phyloP scores from a whole-genome alignment of 2,329 filamentous ascomycete species.

The Ophiobolus disseminans region DNA sequence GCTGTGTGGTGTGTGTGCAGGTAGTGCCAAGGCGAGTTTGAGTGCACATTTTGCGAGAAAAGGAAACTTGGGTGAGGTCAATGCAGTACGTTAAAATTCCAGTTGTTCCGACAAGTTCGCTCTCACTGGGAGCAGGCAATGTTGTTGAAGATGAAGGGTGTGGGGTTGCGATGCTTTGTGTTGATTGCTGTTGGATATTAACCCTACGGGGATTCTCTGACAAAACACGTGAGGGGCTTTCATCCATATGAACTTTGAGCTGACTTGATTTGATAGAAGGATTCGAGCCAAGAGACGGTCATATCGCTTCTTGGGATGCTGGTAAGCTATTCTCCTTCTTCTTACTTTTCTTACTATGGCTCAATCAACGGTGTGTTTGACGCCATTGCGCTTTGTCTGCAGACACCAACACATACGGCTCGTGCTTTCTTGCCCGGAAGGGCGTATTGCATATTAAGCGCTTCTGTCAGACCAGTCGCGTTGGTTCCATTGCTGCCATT shows the following conservation, averaged over 20 bases:
- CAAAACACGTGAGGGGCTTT: conserved; percentile 20
- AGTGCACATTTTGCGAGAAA: conserved; percentile 89
- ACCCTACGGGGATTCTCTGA: conserved; percentile 8
- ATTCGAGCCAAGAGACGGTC: conserved; percentile 93
- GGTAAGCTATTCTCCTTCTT: conserved; percentile 48
- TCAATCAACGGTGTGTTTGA: too few relatives aligned
- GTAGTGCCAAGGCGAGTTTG: conserved; percentile 86
- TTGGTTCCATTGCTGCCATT: conserved; percentile 2
- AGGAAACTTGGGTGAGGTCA: conserved; percentile 90
- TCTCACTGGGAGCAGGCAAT: conserved; percentile 7
- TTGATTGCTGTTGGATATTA: conserved; percentile 25
- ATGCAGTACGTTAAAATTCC: conserved; percentile 66
- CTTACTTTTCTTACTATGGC: not conserved
- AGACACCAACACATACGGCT: not conserved
- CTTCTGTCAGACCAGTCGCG: conserved; percentile 6
- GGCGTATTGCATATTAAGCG: conserved; percentile 3
- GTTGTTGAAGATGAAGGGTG: conserved; percentile 18
- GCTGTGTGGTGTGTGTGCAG: conserved; percentile 88
- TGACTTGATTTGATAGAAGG: conserved; percentile 63
- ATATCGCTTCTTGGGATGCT: conserved; percentile 89
- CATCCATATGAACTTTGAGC: conserved; percentile 22
- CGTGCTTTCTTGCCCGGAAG: conserved; percentile 1
- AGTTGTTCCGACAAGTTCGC: not conserved
- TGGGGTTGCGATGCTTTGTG: conserved; percentile 8
- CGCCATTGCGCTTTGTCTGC: not conserved